Evolutionary conservation across 306 rosid genomes (phyloP).

Genomic region (Spatholobus suberectus): DNA sequence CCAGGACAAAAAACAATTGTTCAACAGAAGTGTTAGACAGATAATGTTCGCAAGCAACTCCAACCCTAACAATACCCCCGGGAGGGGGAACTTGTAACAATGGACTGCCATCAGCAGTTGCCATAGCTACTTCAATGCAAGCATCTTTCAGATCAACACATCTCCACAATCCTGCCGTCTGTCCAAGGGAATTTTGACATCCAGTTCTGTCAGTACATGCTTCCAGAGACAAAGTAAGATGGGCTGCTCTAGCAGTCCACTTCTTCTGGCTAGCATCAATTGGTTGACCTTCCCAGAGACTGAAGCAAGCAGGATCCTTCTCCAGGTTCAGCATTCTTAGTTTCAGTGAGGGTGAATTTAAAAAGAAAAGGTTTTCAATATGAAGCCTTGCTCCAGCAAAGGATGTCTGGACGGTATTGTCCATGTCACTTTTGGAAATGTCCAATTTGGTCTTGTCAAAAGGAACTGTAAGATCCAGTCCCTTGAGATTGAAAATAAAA

Average conservation of each 20-base stretch:
- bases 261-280: constrained; percentile 91
- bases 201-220: constrained; percentile 51
- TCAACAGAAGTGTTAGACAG: constrained; percentile 88
- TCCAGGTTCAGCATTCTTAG: constrained; percentile 75
- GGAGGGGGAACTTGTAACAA: constrained; percentile 85
- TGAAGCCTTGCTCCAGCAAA: constrained; percentile 91
- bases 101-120: constrained; percentile 90
- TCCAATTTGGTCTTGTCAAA: constrained; percentile 57
- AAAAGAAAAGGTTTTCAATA: constrained; percentile 68
- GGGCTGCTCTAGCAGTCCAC: constrained; percentile 76
- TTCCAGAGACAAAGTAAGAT: constrained; percentile 83
- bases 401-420: constrained; percentile 53
- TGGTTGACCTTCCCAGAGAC: constrained; percentile 89
- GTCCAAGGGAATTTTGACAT: constrained; percentile 53
- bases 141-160: constrained; percentile 87
- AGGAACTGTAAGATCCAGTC: constrained; percentile 80
- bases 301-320: constrained; percentile 96
- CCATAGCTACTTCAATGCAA: constrained; percentile 90
- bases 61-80: constrained; percentile 89
- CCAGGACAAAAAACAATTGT: constrained; percentile 88
- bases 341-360: constrained; percentile 71
- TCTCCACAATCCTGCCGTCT: constrained; percentile 74
- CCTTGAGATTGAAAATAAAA: constrained; percentile 68
- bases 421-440: constrained; percentile 50
- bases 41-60: constrained; percentile 83